Base-by-base conservation (phyloP, 306 rosid genomes). In the Rosa lucieae region DNA sequence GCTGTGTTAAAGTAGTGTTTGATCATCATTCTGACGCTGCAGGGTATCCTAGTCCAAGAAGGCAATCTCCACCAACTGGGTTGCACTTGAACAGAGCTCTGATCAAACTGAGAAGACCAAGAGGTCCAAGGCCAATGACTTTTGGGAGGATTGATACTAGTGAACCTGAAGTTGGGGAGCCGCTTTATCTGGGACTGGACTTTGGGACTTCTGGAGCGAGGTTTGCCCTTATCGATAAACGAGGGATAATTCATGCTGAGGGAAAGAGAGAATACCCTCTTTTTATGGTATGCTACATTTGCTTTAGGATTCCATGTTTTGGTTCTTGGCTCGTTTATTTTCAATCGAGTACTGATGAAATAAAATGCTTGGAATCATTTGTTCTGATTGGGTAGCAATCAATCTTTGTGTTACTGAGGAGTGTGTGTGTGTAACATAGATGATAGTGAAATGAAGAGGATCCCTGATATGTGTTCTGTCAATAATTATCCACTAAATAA, bases 131-230 rank as follows among this genome's bases (percentile, higher is more conserved):
- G 56, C 74, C 82, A 73, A 91, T 89, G 92, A 82, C 84, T 56
- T 47, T 62, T 12, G 86, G 77, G 73, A 81, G 81, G 67, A 73
- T 23, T 23, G 26, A 23, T 23, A 23, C 26, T 23, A 23, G 63
- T 21, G 81, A 79, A 18, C 20, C 51, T 23, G 80, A 63, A 81
- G 59, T 70, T 67, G 65, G 82, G 59, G 88, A 81, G 43, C 77
- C 77, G 82, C 93, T 92, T 66, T 94, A 89, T 87, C 97, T 94
- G 14, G 97, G 97, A 23, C 80, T 94, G 92, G 99, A 92, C 75
- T 92, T 94, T 75, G 99, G 97, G 26, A 94, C 99, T 32, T 91
- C 95, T 2, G 91, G 97, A 29, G 99, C 99, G 15, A 88, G 99
- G 79, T 94, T 94, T 82, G 89, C 95, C 3, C 66, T 92, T 46